Evolutionary conservation across 2,329 filamentous ascomycete species (phyloP), one percentile per base, ranked within the genome.

Genomic region (Furcasterigmium furcatum): DNA sequence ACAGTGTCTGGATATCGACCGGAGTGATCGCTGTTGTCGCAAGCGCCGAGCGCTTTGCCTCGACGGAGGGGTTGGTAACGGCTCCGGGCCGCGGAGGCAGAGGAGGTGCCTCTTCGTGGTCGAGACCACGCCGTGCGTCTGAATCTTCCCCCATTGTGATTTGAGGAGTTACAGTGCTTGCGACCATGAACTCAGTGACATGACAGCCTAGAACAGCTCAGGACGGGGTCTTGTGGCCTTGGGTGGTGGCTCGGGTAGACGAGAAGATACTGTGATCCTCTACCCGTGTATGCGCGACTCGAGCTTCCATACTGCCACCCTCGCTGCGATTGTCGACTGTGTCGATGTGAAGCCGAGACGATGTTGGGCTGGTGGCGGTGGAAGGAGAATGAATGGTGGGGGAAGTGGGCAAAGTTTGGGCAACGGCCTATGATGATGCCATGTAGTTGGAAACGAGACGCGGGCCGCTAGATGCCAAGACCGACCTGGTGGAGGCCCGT

Each of bases 11-110:
- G 45, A 91, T 85, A 54, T 92, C 91, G 50, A 91, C 77, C 14
- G 89, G 79, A 1, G 90, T 92, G 13, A 97, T 60, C 9, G 91
- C 91, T 1, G 91, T 96, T 4, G 91, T 96, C 40, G 92, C 82
- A 48, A 82, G 83, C 2, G 86, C 83, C 52, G 45, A 73, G 58
- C 64, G 66, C 51, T 65, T 40, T 34, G 63, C 54, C 36, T 60
- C 50, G 44, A 58, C 66, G 21, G 63, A 65, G 19, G 62, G 53
- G 19, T 38, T 43, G 12, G 30, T 38, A n/a, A 43, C 24, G 12
- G 41, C 41, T 12, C 13, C 30, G 39, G 72, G 72, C 46, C 77
- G 71, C 22, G 79, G 75, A n/a, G 79, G 79, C 43, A 81, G 24
- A 44, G 77, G 77, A 51, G 78, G 78, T 45, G 73, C 75, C 18